phyloP scores from a whole-genome alignment of 306 rosid species.

The Psophocarpus tetragonolobus region DNA sequence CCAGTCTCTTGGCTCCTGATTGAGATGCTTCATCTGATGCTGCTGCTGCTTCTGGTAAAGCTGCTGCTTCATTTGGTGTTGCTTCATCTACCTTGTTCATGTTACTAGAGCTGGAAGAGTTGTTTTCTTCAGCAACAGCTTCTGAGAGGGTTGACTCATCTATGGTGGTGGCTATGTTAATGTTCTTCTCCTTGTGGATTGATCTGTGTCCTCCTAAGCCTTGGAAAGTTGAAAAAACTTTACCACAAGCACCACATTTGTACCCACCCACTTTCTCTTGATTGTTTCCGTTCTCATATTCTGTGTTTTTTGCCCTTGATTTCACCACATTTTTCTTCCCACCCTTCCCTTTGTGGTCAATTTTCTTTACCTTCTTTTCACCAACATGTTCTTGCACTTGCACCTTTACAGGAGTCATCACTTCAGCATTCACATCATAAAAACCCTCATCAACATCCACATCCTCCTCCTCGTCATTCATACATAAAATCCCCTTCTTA shows the following conservation, averaged over 20 bases:
- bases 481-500: too few relatives aligned
- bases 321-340: background rate
- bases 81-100: background rate
- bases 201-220: slow-evolving; percentile 17
- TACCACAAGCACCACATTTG: slow-evolving; percentile 1
- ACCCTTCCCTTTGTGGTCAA: background rate
- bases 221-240: background rate
- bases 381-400: background rate
- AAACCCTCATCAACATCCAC: background rate
- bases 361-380: background rate
- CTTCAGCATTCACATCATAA: background rate
- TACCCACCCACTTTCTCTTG: background rate
- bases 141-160: background rate
- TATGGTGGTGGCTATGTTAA: background rate
- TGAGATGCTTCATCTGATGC: background rate
- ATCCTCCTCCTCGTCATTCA: background rate
- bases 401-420: background rate
- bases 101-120: background rate
- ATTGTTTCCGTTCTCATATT: background rate
- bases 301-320: background rate
- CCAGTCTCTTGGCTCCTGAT: background rate
- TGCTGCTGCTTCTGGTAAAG: background rate
- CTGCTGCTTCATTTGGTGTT: background rate
- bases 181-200: background rate
- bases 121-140: slow-evolving; percentile 11